Evolutionary conservation across 257 asterid species (phyloP).

Genomic region (Mitragyna speciosa): DNA sequence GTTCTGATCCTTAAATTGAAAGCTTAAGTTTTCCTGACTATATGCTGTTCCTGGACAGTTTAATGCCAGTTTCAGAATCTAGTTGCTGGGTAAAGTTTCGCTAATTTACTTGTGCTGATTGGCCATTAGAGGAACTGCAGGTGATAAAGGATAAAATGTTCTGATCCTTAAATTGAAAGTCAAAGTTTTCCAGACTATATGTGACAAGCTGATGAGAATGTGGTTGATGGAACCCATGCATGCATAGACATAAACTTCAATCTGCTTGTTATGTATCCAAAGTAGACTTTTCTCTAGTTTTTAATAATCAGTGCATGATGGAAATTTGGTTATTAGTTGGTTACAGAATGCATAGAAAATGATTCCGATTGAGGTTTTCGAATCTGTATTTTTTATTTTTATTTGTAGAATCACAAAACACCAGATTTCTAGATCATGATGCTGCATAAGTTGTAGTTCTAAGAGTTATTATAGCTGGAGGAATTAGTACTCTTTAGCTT

Average conservation of each 20-base stretch:
- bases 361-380: background rate
- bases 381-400: background rate
- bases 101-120: background rate
- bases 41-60: no score
- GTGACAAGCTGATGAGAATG: background rate
- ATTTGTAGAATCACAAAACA: background rate
- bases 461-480: no score
- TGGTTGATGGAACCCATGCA: background rate
- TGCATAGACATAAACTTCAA: background rate
- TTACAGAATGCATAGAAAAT: no score
- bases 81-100: background rate
- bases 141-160: background rate
- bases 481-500: no score
- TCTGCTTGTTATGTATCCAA: background rate
- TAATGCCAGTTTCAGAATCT: background rate
- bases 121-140: background rate
- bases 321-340: no score
- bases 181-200: background rate
- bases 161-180: background rate
- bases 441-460: no score
- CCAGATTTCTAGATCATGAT: background rate
- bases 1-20: background rate
- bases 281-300: background rate
- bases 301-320: no score
- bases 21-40: no score